These are phyloP conservation scores for Kokia cookei DNA, from an alignment of 441 rosid genomes.

Conservation along the genomic window DNA sequence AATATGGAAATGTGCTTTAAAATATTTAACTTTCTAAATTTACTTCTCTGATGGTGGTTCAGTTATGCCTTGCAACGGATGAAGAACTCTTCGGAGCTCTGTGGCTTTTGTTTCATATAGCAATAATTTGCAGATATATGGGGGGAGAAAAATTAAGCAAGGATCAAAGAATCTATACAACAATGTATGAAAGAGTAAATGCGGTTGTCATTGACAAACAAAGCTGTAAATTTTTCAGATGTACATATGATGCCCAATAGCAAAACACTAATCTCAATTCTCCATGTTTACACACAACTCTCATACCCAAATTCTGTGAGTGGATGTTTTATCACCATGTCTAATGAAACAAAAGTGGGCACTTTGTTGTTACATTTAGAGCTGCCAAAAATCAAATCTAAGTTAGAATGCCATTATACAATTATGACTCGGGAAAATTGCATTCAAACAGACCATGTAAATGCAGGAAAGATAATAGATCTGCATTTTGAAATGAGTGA, in stretches of 20 bases:
- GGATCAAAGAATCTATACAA: not conserved
- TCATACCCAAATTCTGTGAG: not conserved
- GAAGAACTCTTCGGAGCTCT: not conserved
- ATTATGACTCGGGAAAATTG: not conserved
- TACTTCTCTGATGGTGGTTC: not conserved
- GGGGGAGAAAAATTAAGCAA: not conserved
- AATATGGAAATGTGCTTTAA: not conserved
- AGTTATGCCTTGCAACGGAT: not conserved
- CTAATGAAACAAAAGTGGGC: not conserved
- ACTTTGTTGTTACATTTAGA: not conserved
- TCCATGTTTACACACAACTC: conserved; percentile 1
- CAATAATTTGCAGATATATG: not conserved
- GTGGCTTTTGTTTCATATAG: not conserved
- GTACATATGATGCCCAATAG: not conserved
- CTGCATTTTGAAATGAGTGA: not conserved
- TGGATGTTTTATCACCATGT: not conserved
- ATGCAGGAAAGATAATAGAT: not conserved
- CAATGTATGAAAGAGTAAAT: not conserved
- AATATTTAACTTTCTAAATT: not conserved
- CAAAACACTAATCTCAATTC: not conserved
- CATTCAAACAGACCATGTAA: not conserved
- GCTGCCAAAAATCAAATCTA: not conserved
- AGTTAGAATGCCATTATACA: not conserved
- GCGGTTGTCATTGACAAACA: not conserved
- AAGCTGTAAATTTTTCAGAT: not conserved